Conservation (phyloP, 495 filamentous ascomycete genomes). For the Staphylotrichum longicolle region DNA sequence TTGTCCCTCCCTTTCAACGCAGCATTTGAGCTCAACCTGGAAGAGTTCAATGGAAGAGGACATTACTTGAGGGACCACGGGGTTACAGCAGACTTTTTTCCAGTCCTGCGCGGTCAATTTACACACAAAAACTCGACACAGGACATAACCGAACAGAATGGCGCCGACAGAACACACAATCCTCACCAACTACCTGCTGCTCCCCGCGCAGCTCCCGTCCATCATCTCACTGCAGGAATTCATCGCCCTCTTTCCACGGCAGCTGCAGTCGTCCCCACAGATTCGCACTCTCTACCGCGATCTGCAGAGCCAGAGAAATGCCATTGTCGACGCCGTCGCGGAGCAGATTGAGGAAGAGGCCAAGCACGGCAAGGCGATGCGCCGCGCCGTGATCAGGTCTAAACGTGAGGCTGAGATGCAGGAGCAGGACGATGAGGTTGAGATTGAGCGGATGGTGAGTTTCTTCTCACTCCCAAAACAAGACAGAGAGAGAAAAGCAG, state of each 20-base stretch:
- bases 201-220: conserved; percentile 68
- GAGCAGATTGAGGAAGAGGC: conserved; percentile 67
- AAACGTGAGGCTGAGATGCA: conserved; percentile 53
- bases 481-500: no score
- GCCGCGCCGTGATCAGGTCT: conserved; percentile 58
- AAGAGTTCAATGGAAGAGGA: no score
- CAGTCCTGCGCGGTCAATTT: no score
- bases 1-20: background rate
- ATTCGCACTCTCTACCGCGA: conserved; percentile 75
- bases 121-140: background rate
- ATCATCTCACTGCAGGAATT: conserved; percentile 73
- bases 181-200: conserved; percentile 72
- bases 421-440: conserved; percentile 61
- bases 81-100: no score
- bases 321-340: conserved; percentile 64
- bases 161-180: conserved; percentile 69
- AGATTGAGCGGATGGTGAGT: conserved; percentile 66
- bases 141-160: conserved; percentile 44
- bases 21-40: no score
- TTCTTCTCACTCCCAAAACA: background rate
- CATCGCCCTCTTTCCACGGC: conserved; percentile 69
- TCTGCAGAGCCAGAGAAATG: conserved; percentile 67
- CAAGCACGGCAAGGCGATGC: conserved; percentile 60
- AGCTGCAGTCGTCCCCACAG: conserved; percentile 66
- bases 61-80: no score